phyloP scores from a whole-genome alignment of 164 flowering plant species.

The Liriodendron chinense region DNA sequence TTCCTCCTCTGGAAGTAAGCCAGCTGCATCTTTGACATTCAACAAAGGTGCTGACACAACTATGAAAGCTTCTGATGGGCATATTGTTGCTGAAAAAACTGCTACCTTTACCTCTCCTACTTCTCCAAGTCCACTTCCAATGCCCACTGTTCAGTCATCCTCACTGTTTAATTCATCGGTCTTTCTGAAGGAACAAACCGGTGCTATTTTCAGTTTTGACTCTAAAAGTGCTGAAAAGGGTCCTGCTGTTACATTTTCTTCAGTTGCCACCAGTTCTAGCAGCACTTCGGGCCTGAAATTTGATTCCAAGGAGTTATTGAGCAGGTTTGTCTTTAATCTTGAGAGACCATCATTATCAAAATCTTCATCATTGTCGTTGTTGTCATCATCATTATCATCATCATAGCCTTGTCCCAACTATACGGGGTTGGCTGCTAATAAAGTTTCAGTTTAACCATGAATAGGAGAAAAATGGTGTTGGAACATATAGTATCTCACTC shows the following conservation, averaged over 20 bases:
- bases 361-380: too few species aligned
- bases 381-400: too few species aligned
- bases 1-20: conserved; percentile 13
- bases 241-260: conserved; percentile 12
- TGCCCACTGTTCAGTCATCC: conserved; percentile 19
- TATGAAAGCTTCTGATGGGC: conserved; percentile 20
- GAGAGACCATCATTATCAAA: too few species aligned
- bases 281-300: conserved; percentile 13
- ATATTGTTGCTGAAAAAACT: conserved; percentile 23
- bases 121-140: conserved; percentile 17
- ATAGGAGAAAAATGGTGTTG: too few species aligned
- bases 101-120: conserved; percentile 17
- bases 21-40: conserved; percentile 13
- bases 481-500: too few species aligned
- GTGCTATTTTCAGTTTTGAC: conserved; percentile 27
- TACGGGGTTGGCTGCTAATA: too few species aligned
- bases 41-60: conserved; percentile 20
- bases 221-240: conserved; percentile 21
- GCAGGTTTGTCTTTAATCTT: conserved; percentile 29
- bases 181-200: conserved; percentile 26
- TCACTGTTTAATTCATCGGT: conserved; percentile 11
- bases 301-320: conserved; percentile 16
- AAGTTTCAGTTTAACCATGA: too few species aligned
- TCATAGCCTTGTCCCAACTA: too few species aligned
- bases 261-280: conserved; percentile 15